Evolutionary conservation across 2,329 filamentous ascomycete genomes (phyloP), one percentile per base, ranked within the genome.

Genomic region (Ophiostoma perfectum): DNA sequence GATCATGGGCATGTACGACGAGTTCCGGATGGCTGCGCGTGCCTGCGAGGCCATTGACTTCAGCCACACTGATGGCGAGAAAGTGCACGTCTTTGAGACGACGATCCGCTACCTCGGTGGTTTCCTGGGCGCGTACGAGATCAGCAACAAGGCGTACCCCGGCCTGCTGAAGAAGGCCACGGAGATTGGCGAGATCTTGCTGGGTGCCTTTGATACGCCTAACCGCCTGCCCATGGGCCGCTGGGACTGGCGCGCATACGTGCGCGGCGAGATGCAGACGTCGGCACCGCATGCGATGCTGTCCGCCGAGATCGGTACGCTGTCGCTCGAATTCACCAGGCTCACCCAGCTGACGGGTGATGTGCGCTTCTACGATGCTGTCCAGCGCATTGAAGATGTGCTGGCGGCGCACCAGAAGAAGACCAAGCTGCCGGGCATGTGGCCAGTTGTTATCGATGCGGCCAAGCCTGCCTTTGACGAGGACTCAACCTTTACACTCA

Each of bases 81-180:
- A 83, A 44, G 84, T 90, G 71, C 90, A 89, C 71, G 79, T 90
- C 0, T 91, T 91, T 70, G 89, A 91, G 77, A 90, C 88, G 0
- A 90, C 84, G 11, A 91, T 91, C 69, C 84, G 89, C 58, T 91
- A 91, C 74, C 81, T 91, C 0, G 89, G 89, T 14, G 88, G 89
- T 0, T 82, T 91, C 67, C 74, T 91, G 68, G 84, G 86, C n/a
- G 88, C 89, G 0, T 90, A 90, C 74, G 89, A 91, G 74, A 76
- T 91, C 36, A 90, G 86, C 73, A 80, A 79, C 45, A 81, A 81
- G 67, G 78, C 82, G 69, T 79, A 81, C 70, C 78, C 82, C 39
- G 78, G 80, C n/a, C 76, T 90, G 67, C 78, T 90, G 52, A 78
- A 78, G 55, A 90, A 90, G 75, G 87, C 88, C 1, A 78, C 80